These are phyloP conservation scores for Capronia coronata DNA, from an alignment of 2,329 filamentous ascomycete species.

Conservation along the genomic window DNA sequence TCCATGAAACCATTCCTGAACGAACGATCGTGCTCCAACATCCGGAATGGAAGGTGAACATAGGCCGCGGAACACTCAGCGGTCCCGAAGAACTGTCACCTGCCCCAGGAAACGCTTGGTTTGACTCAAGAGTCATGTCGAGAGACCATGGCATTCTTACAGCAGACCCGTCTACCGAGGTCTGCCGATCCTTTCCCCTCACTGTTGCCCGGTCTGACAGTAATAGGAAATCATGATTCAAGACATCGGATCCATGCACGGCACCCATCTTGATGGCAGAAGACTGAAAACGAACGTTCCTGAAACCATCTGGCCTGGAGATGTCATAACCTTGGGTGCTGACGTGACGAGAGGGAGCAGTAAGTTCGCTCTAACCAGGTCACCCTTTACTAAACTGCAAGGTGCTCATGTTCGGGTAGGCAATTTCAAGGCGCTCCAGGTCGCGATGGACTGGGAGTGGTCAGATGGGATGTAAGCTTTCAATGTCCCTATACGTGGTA, in stretches of 20 bases:
- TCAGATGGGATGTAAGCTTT: slow-evolving; percentile 24
- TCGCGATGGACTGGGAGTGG: slow-evolving; percentile 33
- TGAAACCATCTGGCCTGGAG: slow-evolving; percentile 33
- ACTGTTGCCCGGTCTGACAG: slow-evolving; percentile 16
- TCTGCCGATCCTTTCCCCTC: slow-evolving; percentile 1
- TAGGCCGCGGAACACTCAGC: slow-evolving; percentile 41
- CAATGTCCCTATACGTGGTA: too few relatives aligned
- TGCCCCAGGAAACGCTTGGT: slow-evolving; percentile 38
- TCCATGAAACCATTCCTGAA: slow-evolving; percentile 28
- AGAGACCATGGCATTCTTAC: slow-evolving; percentile 40
- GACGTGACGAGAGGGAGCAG: slow-evolving; percentile 43
- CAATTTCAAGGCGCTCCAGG: slow-evolving; percentile 27
- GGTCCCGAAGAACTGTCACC: slow-evolving; percentile 33
- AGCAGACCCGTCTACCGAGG: slow-evolving; percentile 24
- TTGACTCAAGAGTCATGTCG: slow-evolving; percentile 45
- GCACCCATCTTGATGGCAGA: slow-evolving; percentile 50
- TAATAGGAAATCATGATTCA: slow-evolving; percentile 43
- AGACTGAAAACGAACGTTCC: slow-evolving; percentile 34
- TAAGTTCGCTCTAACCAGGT: slow-evolving; percentile 6
- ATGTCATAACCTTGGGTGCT: slow-evolving; percentile 43
- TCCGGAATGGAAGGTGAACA: slow-evolving; percentile 29
- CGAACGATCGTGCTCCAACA: slow-evolving; percentile 34
- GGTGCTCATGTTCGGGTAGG: slow-evolving; percentile 9
- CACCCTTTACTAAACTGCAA: neutral
- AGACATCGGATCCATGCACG: slow-evolving; percentile 57